A percentile compares a stretch with the other conserved stretches of the same genome.
Evolutionary conservation across 495 filamentous ascomycete genomes (phyloP).

Genomic region (Xylaria telfairii): DNA sequence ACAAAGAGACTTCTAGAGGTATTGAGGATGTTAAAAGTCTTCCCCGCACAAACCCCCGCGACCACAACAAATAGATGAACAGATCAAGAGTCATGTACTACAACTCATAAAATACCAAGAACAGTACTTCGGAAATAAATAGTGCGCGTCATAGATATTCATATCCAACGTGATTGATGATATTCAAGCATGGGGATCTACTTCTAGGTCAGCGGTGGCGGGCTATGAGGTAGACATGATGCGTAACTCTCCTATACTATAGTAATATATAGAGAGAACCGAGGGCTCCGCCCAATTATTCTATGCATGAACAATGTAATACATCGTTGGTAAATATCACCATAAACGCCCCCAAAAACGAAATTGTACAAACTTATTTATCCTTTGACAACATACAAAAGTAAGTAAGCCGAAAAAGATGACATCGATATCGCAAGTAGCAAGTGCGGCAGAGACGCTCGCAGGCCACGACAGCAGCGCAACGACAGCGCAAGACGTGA

Average conservation of each 20-base stretch:
- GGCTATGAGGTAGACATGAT: constrained; percentile 3
- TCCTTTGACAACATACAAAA: not conserved
- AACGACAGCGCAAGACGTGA: constrained; percentile 63
- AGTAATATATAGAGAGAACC: not conserved
- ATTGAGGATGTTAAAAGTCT: not conserved
- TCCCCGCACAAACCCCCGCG: not conserved
- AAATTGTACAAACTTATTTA: not conserved
- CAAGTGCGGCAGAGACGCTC: constrained; percentile 66
- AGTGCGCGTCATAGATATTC: constrained; percentile 1
- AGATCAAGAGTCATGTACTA: not conserved
- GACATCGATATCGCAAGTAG: constrained; percentile 56
- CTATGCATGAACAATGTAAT: not conserved
- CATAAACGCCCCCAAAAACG: not conserved
- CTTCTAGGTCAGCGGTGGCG: not conserved
- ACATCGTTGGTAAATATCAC: not conserved
- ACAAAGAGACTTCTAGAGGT: too few relatives aligned
- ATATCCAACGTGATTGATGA: not conserved
- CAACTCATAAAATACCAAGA: not conserved
- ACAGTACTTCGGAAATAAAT: not conserved
- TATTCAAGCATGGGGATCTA: not conserved
- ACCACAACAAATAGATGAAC: not conserved
- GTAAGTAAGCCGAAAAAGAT: not conserved
- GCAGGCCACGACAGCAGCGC: constrained; percentile 69
- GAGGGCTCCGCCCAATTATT: not conserved
- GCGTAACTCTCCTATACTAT: not conserved